phyloP scores from a whole-genome alignment of 2,329 filamentous ascomycete genomes.

The Penicillium sp. region DNA sequence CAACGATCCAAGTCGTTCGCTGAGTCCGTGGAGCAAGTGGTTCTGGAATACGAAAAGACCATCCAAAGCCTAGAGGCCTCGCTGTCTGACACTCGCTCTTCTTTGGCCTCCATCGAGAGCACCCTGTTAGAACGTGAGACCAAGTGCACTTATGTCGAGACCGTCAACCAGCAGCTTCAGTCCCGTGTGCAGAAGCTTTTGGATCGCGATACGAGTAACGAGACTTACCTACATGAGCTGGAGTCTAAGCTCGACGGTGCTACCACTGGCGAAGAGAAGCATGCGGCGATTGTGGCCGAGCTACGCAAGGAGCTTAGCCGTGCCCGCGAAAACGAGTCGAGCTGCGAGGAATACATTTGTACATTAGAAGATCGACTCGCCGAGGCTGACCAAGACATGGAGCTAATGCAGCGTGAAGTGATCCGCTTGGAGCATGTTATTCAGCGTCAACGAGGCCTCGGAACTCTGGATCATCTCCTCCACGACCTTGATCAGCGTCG shows the following conservation, averaged over 20 bases:
- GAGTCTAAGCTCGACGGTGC: conserved; percentile 88
- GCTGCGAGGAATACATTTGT: conserved; percentile 93
- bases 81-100: conserved; percentile 78
- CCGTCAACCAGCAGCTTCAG: conserved; percentile 84
- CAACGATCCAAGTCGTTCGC: conserved; percentile 96
- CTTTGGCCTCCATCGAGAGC: conserved; percentile 78
- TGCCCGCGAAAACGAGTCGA: conserved; percentile 81
- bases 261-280: conserved; percentile 87
- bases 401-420: conserved; percentile 95
- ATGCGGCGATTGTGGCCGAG: conserved; percentile 75
- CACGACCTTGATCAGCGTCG: conserved; percentile 77
- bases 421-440: conserved; percentile 91
- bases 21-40: conserved; percentile 90
- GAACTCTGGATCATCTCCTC: conserved; percentile 86
- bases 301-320: conserved; percentile 86
- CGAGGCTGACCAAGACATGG: conserved; percentile 90
- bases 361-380: conserved; percentile 92
- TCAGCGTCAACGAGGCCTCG: conserved; percentile 88
- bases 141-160: conserved; percentile 87
- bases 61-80: conserved; percentile 91
- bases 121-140: conserved; percentile 86
- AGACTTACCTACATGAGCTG: conserved; percentile 86
- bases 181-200: conserved; percentile 84
- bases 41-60: conserved; percentile 97
- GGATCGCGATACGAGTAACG: conserved; percentile 85